These are phyloP conservation scores for Ogataea nonfermentans DNA, from an alignment of 805 yeast genomes.

Conservation along the genomic window DNA sequence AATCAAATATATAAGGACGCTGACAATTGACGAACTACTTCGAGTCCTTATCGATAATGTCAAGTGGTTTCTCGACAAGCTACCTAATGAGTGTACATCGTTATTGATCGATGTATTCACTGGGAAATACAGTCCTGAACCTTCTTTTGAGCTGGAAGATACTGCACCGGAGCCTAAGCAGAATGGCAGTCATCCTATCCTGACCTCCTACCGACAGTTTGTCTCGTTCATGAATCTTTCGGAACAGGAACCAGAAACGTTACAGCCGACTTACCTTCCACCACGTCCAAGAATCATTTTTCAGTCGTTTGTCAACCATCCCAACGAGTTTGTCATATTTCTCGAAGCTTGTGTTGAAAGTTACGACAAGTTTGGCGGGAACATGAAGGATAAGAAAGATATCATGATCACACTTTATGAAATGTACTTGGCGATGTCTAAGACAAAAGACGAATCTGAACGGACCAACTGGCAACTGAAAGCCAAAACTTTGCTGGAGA, in stretches of 20 bases:
- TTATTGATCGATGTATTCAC: slow-evolving; percentile 85
- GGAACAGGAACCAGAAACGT: slow-evolving; percentile 16
- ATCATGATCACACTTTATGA: slow-evolving; percentile 79
- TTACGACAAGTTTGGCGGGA: slow-evolving; percentile 74
- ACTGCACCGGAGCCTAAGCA: slow-evolving; percentile 11
- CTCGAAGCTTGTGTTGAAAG: slow-evolving; percentile 86
- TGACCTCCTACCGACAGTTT: slow-evolving; percentile 51
- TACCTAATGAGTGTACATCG: slow-evolving; percentile 81
- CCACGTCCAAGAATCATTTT: slow-evolving; percentile 88
- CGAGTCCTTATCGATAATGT: slow-evolving; percentile 57
- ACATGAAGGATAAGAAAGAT: slow-evolving; percentile 64
- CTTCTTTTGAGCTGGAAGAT: slow-evolving; percentile 19
- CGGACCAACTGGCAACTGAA: slow-evolving; percentile 58
- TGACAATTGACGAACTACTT: slow-evolving; percentile 74
- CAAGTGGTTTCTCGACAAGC: slow-evolving; percentile 56
- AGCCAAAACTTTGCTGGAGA: slow-evolving; percentile 52
- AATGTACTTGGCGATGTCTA: slow-evolving; percentile 65
- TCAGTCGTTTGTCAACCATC: slow-evolving; percentile 81
- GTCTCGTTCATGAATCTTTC: slow-evolving; percentile 30
- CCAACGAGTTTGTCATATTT: slow-evolving; percentile 85
- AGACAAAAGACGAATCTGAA: slow-evolving; percentile 30
- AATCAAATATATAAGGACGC: slow-evolving; percentile 61
- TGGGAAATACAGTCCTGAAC: slow-evolving; percentile 64
- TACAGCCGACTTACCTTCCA: slow-evolving; percentile 78
- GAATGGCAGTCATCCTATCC: slow-evolving; percentile 37